Evolutionary conservation across 257 asterid species (phyloP), one percentile per base, ranked within the genome.

Genomic region (Solanum tacnaense): DNA sequence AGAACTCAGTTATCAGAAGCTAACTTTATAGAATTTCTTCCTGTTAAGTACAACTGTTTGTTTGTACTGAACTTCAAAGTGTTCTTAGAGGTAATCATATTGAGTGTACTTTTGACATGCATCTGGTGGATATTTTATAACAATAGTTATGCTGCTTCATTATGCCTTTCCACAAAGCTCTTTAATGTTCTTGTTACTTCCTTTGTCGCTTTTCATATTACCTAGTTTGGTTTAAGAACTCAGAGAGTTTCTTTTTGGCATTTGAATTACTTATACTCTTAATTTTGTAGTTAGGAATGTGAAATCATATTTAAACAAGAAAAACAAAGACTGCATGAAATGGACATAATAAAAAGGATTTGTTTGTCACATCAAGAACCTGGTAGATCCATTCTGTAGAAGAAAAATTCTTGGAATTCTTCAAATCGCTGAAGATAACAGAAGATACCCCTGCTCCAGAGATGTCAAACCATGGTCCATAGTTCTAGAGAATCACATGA

Each of bases 391-490:
- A 95, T 74, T 92, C 89, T n/a, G 83, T 49, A 23, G 93, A 89
- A 87, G 98, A 95, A 82, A 95, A 92, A 88, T 93, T 88, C 62
- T 91, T 74, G 2, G 89, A 62, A 87, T 86, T 90, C 82, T 89
- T 87, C 88, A 86, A 89, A 87, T 91, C 93, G 31, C 92, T 71
- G 68, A 93, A 89, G 86, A 88, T 60, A 75, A 93, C 96, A 6
- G 98, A 95, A 87, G n/a, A 84, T 58, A 94, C 36, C 68, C 98
- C 98, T 1, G 96, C 96, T 68, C 94, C 95, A 88, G 89, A 91
- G 31, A 95, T 86, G 87, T 95, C 98, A 71, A 93, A 94, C 98
- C 98, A 94, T 29, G 98, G 95, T 82, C 98, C 98, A 81, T 93
- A 95, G 89, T 95, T 95, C 98, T 95, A 92, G 60, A 86, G 74